Conservation (phyloP, 352 stramenopile genomes). For the Phytophthora macrochlamydospora region DNA sequence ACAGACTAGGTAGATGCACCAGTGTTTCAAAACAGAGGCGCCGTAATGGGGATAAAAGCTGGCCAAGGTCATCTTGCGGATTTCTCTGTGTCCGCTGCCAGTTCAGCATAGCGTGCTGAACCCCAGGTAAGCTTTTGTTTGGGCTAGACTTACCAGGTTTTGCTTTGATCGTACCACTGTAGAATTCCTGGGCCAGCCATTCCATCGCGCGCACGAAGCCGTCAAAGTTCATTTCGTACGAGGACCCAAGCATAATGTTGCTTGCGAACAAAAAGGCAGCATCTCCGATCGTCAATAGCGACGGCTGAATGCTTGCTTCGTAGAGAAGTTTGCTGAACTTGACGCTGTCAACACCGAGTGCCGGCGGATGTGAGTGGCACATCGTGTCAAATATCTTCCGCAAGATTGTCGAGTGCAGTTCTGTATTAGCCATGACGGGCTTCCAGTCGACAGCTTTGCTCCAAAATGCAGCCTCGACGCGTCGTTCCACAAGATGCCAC, state of each 20-base stretch:
- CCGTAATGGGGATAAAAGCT: constrained; percentile 17
- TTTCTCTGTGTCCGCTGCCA: constrained; percentile 15
- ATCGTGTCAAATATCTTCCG: constrained; percentile 48
- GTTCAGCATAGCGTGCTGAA: constrained; percentile 24
- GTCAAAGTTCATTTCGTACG: constrained; percentile 66
- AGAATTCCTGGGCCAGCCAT: constrained; percentile 44
- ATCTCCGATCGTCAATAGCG: constrained; percentile 59
- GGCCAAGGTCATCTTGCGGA: constrained; percentile 6
- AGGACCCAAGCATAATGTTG: constrained; percentile 38
- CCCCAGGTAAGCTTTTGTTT: not conserved
- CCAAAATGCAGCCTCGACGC: constrained; percentile 61
- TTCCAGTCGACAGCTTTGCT: constrained; percentile 64
- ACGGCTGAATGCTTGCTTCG: constrained; percentile 58
- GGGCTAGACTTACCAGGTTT: not conserved
- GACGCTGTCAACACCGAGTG: constrained; percentile 60
- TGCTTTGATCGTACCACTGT: constrained; percentile 8
- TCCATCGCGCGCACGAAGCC: constrained; percentile 52
- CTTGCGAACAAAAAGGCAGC: constrained; percentile 66
- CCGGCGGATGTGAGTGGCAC: constrained; percentile 55
- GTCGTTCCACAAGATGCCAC: constrained; percentile 31
- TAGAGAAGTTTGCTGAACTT: constrained; percentile 83
- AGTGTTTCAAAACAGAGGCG: constrained; percentile 55
- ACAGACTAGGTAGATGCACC: constrained; percentile 46
- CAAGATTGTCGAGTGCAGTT: constrained; percentile 46
- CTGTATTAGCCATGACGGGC: constrained; percentile 25